phyloP scores from a whole-genome alignment of 2,329 filamentous ascomycete genomes.

The Pezicula neosporulosa region DNA sequence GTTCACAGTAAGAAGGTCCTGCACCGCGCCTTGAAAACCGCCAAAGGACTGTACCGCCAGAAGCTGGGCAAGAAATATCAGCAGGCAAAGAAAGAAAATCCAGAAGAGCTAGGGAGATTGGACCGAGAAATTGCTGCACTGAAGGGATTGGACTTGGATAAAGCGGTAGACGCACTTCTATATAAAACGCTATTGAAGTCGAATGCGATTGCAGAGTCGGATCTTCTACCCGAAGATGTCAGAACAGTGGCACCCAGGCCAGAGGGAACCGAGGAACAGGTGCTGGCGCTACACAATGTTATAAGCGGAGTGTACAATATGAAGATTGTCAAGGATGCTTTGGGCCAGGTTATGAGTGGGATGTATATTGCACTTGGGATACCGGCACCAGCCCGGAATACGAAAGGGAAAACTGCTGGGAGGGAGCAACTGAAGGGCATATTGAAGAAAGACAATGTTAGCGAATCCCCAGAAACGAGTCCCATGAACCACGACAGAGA shows the following conservation, averaged over 20 bases:
- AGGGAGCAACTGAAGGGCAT: conserved; percentile 12
- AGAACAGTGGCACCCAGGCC: conserved; percentile 27
- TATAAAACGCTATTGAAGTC: conserved; percentile 46
- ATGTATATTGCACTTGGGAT: conserved; percentile 27
- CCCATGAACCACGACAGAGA: not conserved
- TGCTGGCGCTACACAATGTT: conserved; percentile 43
- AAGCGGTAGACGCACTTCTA: conserved; percentile 42
- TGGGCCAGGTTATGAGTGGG: conserved; percentile 32
- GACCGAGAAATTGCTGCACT: conserved; percentile 55
- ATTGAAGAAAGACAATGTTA: conserved; percentile 5
- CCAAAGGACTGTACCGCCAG: conserved; percentile 76
- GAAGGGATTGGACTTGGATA: conserved; percentile 45
- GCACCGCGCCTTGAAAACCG: conserved; percentile 64
- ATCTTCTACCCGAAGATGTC: conserved; percentile 36
- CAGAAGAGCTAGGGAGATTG: conserved; percentile 54
- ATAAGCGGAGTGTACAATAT: conserved; percentile 50
- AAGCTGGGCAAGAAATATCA: conserved; percentile 60
- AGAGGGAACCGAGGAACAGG: conserved; percentile 21
- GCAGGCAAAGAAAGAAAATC: conserved; percentile 40
- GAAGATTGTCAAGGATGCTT: conserved; percentile 45
- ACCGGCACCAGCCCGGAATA: conserved; percentile 14
- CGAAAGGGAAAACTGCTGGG: conserved; percentile 11
- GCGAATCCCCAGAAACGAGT: not conserved
- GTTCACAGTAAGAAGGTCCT: conserved; percentile 56
- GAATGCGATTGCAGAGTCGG: conserved; percentile 42